Evolutionary conservation across 257 asterid genomes (phyloP).

Genomic region (Fraxinus americana): DNA sequence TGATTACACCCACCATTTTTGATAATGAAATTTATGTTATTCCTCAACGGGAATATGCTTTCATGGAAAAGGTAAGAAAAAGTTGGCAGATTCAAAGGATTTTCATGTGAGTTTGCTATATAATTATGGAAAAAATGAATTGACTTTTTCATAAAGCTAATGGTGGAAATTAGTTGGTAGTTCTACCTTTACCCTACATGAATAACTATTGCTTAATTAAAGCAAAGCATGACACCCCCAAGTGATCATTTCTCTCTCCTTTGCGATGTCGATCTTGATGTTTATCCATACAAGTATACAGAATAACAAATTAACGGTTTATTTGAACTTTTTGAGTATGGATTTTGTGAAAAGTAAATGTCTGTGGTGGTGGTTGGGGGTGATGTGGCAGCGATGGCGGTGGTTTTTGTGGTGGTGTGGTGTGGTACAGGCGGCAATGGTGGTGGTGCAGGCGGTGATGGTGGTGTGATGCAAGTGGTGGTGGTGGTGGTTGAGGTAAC

Average conservation of each 20-base stretch:
- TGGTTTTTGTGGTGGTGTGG: too few species aligned
- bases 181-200: not conserved
- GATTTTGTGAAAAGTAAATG: too few species aligned
- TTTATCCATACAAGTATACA: too few species aligned
- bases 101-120: conserved; percentile 3
- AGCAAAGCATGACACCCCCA: not conserved
- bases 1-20: conserved; percentile 2
- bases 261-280: not conserved
- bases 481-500: too few species aligned
- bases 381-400: too few species aligned
- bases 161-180: not conserved
- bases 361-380: too few species aligned
- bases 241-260: not conserved
- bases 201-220: not conserved
- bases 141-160: not conserved
- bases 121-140: not conserved
- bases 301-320: too few species aligned
- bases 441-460: too few species aligned
- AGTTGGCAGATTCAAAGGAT: not conserved
- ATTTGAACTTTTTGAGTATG: too few species aligned
- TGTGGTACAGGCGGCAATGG: too few species aligned
- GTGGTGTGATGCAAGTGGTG: too few species aligned
- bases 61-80: not conserved
- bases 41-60: not conserved
- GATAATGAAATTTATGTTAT: not conserved